Evolutionary conservation across 495 filamentous ascomycete genomes (phyloP), one percentile per base, ranked within the genome.

Genomic region (Lasiosphaeria ovina): DNA sequence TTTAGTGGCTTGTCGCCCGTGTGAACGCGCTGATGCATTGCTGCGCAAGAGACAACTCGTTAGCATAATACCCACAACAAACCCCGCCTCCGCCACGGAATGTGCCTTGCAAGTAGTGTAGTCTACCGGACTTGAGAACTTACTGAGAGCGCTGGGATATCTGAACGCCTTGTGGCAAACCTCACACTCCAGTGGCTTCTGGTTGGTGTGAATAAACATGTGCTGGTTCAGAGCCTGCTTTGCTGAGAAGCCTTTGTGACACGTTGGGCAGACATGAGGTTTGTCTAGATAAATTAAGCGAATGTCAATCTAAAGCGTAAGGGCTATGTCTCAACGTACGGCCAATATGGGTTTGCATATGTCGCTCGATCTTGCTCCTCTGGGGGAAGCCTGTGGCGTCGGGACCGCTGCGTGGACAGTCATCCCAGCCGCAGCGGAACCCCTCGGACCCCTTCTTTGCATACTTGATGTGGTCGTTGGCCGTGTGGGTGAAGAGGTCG

Each of bases 171-270:
- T 86, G 34, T 66, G 62, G 64, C 84, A 87, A 0, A 75, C 76
- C 10, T 73, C 69, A 54, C 84, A 87, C 36, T 77, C 72, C 54
- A 79, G 77, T 7, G 84, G 85, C 58, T 84, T 86, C 55, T 85
- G 78, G n/a, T 83, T 81, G 7, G 82, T 85, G 65, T 88, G 85
- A 1, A 80, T 84, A 17, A 79, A 75, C 57, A 81, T 75, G 65
- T 88, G 85, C 63, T 87, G 84, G 12, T 80, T 80, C 34, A 87
- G 77, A 6, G 85, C 77, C 62, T 87, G 84, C 38, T 81, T 77
- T 3, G 84, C 81, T 1, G 83, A 85, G 61, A 87, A 87, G 14
- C 75, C 74, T 62, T 81, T 74, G 38, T 78, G 69, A 58, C 85
- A 88, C 40, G 72, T 70, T 14, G 74, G 55, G 62, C 85, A 88